Conservation (phyloP, 306 rosid species). For the Prunus fruticosa region DNA sequence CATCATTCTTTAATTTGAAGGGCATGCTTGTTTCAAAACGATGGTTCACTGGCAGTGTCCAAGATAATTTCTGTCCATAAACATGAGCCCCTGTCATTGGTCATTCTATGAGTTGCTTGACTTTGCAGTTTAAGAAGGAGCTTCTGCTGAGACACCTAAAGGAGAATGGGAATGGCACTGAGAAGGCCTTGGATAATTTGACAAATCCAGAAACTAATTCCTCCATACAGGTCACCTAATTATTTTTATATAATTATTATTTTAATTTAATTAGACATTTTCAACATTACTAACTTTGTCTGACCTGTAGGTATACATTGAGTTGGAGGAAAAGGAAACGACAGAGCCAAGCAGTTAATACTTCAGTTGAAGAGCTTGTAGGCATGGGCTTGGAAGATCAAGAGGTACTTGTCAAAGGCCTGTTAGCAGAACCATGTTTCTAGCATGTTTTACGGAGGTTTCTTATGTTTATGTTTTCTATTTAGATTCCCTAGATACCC, state of each 20-base stretch:
- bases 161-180: conserved; percentile 77
- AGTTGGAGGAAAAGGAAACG: conserved; percentile 67
- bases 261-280: neutral
- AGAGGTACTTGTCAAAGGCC: conserved; percentile 43
- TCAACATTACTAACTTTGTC: conserved; percentile 14
- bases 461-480: too few species aligned
- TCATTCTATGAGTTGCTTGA: conserved; percentile 17
- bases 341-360: conserved; percentile 33
- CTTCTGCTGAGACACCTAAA: conserved; percentile 89
- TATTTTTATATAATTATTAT: conserved; percentile 4
- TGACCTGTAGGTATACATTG: conserved; percentile 52
- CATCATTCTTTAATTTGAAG: neutral
- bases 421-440: neutral
- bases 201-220: conserved; percentile 78
- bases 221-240: conserved; percentile 53
- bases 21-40: neutral
- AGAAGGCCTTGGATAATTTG: conserved; percentile 81
- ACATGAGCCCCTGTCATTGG: neutral
- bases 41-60: neutral
- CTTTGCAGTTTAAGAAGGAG: conserved; percentile 58
- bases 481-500: too few species aligned
- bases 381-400: conserved; percentile 82
- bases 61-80: neutral
- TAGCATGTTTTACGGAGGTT: neutral
- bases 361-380: conserved; percentile 53